phyloP scores from a whole-genome alignment of 2,329 filamentous ascomycete species.

The Ophiostoma pallidulum region DNA sequence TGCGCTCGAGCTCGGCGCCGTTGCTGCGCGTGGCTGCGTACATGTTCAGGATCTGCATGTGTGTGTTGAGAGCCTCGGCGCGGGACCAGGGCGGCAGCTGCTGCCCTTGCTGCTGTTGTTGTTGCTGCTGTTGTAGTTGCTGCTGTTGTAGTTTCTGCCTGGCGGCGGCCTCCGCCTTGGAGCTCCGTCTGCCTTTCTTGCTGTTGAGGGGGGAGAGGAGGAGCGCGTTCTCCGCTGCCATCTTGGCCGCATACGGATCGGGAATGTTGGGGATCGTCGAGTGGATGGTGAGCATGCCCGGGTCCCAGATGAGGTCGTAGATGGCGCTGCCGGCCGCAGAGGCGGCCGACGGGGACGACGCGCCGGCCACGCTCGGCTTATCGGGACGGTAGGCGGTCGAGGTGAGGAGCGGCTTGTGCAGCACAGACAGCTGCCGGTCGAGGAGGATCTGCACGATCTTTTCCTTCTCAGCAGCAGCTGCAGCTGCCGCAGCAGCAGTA shows the following conservation, averaged over 20 bases:
- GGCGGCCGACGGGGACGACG: neutral
- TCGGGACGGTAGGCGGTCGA: constrained; percentile 50
- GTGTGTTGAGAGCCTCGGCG: constrained; percentile 54
- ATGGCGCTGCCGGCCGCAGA: constrained; percentile 32
- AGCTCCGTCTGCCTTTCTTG: neutral
- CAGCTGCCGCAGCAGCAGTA: neutral
- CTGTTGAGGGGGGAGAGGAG: too few species aligned
- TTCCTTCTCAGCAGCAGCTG: neutral
- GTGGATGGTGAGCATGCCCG: constrained; percentile 44
- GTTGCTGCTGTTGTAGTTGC: too few species aligned
- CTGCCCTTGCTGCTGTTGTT: neutral
- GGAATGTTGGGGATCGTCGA: constrained; percentile 61
- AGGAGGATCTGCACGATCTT: constrained; percentile 9
- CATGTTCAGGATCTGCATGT: constrained; percentile 53
- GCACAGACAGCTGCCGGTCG: constrained; percentile 42
- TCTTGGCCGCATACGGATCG: constrained; percentile 26
- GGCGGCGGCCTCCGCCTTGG: neutral
- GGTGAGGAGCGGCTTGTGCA: constrained; percentile 45
- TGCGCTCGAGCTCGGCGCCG: constrained; percentile 45
- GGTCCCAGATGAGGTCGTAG: constrained; percentile 56
- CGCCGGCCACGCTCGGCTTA: constrained; percentile 30
- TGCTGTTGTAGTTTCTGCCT: neutral
- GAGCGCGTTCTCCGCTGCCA: neutral
- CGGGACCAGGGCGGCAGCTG: constrained; percentile 41
- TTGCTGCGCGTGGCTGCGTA: constrained; percentile 37